Conservation (phyloP, 2,329 filamentous ascomycete genomes). For the Ophiostoma perfectum region DNA sequence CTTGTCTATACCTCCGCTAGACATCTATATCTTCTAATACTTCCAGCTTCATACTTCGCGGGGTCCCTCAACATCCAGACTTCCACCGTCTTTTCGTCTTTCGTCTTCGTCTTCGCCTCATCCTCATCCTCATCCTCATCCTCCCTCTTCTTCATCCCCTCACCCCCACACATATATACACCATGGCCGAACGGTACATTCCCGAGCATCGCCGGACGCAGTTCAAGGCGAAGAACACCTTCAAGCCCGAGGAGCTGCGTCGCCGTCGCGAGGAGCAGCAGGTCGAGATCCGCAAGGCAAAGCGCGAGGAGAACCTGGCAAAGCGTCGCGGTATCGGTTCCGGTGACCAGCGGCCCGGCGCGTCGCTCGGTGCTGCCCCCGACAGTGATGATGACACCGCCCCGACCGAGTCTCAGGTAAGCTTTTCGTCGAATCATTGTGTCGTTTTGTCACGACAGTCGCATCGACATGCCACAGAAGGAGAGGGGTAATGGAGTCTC, state of each 20-base stretch:
- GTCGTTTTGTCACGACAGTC: constrained; percentile 6
- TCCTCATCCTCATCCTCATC: neutral
- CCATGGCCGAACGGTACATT: constrained; percentile 98
- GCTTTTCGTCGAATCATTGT: constrained; percentile 21
- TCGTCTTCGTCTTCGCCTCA: neutral
- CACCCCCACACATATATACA: constrained; percentile 31
- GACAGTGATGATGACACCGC: constrained; percentile 97
- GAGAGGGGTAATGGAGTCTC: neutral
- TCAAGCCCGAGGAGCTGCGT: constrained; percentile 98
- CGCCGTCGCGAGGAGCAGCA: constrained; percentile 98
- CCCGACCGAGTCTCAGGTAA: constrained; percentile 94
- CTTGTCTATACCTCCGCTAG: neutral
- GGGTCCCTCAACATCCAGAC: neutral
- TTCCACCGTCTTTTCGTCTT: constrained; percentile 4
- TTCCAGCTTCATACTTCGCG: constrained; percentile 10
- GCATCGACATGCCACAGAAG: too few relatives aligned
- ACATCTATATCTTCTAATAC: neutral
- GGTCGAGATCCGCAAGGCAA: constrained; percentile 97
- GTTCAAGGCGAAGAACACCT: constrained; percentile 99
- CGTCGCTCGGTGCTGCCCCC: constrained; percentile 77
- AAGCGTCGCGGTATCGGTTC: constrained; percentile 93
- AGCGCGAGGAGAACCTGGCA: constrained; percentile 97
- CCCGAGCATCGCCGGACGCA: constrained; percentile 98
- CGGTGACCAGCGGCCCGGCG: constrained; percentile 72
- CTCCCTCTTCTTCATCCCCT: neutral